A percentile compares a stretch with the other conserved stretches of the same genome.
These are phyloP conservation scores for Xylariaceae sp. DNA, from an alignment of 2,329 filamentous ascomycete genomes.

Conservation along the genomic window DNA sequence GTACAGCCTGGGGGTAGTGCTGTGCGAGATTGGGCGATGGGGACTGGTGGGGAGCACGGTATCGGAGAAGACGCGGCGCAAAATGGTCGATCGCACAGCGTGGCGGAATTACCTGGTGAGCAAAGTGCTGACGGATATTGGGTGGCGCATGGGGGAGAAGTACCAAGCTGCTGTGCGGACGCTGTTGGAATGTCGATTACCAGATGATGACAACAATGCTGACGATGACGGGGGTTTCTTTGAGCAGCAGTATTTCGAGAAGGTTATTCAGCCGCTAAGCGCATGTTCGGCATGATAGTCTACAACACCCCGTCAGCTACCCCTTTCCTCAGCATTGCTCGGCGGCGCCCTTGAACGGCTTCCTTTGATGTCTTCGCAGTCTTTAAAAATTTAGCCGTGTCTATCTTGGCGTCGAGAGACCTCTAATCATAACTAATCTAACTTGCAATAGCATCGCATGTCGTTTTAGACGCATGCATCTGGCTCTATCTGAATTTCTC, in stretches of 20 bases:
- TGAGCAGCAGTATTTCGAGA: constrained; percentile 22
- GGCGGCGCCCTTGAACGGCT: no score
- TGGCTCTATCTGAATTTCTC: no score
- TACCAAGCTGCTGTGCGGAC: constrained; percentile 23
- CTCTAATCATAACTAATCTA: no score
- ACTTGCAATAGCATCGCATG: no score
- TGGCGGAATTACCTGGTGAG: constrained; percentile 13
- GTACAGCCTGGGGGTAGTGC: constrained; percentile 25
- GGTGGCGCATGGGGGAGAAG: constrained; percentile 26
- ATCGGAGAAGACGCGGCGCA: not conserved
- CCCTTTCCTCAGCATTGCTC: no score
- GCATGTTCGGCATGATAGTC: no score
- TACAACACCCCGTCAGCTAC: no score
- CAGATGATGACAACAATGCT: constrained; percentile 6
- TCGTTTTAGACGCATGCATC: no score
- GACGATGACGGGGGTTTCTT: constrained; percentile 7
- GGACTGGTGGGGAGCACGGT: not conserved
- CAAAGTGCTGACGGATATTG: constrained; percentile 14
- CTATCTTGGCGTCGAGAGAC: no score
- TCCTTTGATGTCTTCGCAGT: no score
- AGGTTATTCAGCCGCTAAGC: constrained; percentile 13
- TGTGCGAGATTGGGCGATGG: constrained; percentile 26
- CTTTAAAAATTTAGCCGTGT: no score
- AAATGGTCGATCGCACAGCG: not conserved
- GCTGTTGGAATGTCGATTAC: constrained; percentile 16